These are phyloP conservation scores for Saccharomycopsis phalli DNA, from an alignment of 1,139 yeast genomes.

Conservation along the genomic window DNA sequence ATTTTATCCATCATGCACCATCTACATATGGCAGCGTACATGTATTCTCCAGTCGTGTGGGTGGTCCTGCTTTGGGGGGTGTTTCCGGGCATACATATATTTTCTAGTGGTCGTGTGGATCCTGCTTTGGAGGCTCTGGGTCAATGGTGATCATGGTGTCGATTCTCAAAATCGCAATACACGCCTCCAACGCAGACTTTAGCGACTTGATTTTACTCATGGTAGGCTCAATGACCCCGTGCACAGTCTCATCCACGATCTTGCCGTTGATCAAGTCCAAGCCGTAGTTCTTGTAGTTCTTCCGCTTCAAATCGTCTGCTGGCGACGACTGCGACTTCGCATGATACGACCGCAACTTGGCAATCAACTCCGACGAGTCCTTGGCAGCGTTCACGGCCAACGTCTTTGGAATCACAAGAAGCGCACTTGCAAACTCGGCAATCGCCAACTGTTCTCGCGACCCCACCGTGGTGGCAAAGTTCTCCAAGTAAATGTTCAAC, in stretches of 20 bases:
- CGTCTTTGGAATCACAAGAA: slow-evolving; percentile 91
- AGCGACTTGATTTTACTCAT: slow-evolving; percentile 85
- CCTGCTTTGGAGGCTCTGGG: slow-evolving; percentile 90
- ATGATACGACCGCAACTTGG: slow-evolving; percentile 92
- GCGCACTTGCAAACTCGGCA: slow-evolving; percentile 91
- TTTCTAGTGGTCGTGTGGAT: slow-evolving; percentile 60
- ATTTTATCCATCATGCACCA: too few relatives aligned
- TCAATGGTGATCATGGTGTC: slow-evolving; percentile 97
- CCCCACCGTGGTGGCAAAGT: slow-evolving; percentile 95
- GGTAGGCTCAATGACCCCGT: slow-evolving; percentile 94
- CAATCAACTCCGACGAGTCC: slow-evolving; percentile 89
- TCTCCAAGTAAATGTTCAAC: slow-evolving; percentile 86
- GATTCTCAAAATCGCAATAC: slow-evolving; percentile 93
- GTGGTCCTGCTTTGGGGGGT: too few relatives aligned
- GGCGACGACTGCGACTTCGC: slow-evolving; percentile 89
- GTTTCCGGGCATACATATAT: too few relatives aligned
- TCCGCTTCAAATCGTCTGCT: slow-evolving; percentile 72
- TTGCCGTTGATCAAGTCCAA: slow-evolving; percentile 87
- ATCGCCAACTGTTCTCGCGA: slow-evolving; percentile 97
- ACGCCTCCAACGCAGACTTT: slow-evolving; percentile 95
- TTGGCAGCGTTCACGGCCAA: slow-evolving; percentile 96
- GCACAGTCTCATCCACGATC: slow-evolving; percentile 72
- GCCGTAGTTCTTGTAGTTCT: slow-evolving; percentile 83
- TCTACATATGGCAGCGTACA: too few relatives aligned
- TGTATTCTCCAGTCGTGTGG: too few relatives aligned